Evolutionary conservation across 257 asterid species (phyloP), one percentile per base, ranked within the genome.

Genomic region (Cynanchum wilfordii): DNA sequence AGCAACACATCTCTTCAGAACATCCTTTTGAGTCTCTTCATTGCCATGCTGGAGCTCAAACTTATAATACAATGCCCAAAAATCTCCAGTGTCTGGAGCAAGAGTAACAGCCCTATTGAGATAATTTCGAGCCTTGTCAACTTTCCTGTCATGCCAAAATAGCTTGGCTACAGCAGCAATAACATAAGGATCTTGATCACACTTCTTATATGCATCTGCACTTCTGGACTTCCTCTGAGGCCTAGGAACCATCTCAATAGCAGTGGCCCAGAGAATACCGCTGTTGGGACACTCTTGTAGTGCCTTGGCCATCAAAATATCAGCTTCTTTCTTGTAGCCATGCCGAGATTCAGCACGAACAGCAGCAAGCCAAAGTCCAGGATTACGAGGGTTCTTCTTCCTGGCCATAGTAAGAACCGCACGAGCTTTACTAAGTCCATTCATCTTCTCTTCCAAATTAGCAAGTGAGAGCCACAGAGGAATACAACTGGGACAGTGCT

Each of bases 311-410:
- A 90, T 89, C 68, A 89, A 69, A 70, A 83, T 83, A 16, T 90
- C 98, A 8, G 98, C 88, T 81, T 87, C 98, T 79, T 87, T 90
- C 86, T 85, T 87, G 86, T 84, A 29, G 33, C 97, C 95, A 72
- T 89, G 97, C 47, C 92, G 86, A 12, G 85, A 72, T 81, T 90
- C 97, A 2, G 96, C 96, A 51, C 96, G 80, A 49, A 90, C 87
- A 3, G 97, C 96, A 70, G 98, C 95, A 77, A 90, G 97, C 97
- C 98, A 90, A 44, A 89, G 87, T 72, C 89, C 89, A 20, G 97
- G 93, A 59, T 76, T 89, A 78, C 80, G 90, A 52, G 96, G 97
- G 45, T 93, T 93, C 79, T 77, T 93, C 87, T 86, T 89, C 80
- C 97, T 80, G 13, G 98, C 94, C 87, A 82, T 87, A 56, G 95